Percentiles rank a stretch among this genome's conserved stretches.
Evolutionary conservation across 2,329 filamentous ascomycete species (phyloP).

Genomic region (Acrocalymma vagum): DNA sequence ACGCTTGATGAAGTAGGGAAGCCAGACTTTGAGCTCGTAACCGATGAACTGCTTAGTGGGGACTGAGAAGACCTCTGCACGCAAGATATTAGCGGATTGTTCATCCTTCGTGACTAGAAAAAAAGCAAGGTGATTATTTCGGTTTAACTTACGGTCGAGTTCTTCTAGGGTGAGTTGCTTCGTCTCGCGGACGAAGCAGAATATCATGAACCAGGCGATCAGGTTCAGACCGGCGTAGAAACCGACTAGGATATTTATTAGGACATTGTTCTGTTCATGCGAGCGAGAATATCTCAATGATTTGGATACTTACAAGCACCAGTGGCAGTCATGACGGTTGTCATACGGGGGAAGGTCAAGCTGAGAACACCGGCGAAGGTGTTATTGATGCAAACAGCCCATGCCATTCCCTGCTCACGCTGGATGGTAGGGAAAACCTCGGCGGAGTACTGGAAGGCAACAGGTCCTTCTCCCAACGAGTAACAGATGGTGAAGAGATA

Average conservation of each 20-base stretch:
- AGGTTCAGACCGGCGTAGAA: conserved; percentile 53
- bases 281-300: too few species aligned
- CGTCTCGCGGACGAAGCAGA: conserved; percentile 50
- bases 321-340: conserved; percentile 45
- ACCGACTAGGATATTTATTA: too few species aligned
- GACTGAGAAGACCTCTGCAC: conserved; percentile 45
- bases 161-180: conserved; percentile 51
- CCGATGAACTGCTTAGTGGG: conserved; percentile 45
- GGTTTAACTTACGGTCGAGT: conserved; percentile 29
- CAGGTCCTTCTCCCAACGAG: conserved; percentile 55
- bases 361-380: conserved; percentile 50
- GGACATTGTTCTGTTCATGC: not conserved
- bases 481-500: conserved; percentile 49
- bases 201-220: conserved; percentile 49
- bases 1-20: conserved; percentile 54
- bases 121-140: not conserved
- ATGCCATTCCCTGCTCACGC: conserved; percentile 51
- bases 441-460: conserved; percentile 57
- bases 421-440: conserved; percentile 49
- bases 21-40: conserved; percentile 49
- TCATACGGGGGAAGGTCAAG: conserved; percentile 50
- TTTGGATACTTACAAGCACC: too few species aligned
- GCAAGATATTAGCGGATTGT: conserved; percentile 1
- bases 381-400: conserved; percentile 53
- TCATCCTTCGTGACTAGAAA: not conserved